These are phyloP conservation scores for Volvox africanus DNA, from an alignment of 139 green algal genomes.

Conservation along the genomic window DNA sequence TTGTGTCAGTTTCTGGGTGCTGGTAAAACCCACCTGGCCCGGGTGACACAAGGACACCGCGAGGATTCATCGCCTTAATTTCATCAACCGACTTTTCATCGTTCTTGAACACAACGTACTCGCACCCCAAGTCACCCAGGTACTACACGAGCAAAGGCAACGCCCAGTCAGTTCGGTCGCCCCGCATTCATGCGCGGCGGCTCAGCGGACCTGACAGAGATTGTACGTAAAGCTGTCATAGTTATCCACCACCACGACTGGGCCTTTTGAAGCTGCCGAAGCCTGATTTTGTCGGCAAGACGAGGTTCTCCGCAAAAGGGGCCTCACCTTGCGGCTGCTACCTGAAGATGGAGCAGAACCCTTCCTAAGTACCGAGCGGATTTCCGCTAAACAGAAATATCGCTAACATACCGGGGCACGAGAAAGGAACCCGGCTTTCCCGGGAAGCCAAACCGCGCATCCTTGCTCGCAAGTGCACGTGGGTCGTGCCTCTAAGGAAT, in stretches of 20 bases:
- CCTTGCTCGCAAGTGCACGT: not conserved
- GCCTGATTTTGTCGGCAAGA: not conserved
- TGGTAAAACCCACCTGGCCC: conserved; percentile 82
- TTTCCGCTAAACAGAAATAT: not conserved
- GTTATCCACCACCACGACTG: conserved; percentile 97
- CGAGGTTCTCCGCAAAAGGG: not conserved
- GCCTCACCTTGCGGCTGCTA: not conserved
- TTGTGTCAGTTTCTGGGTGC: no score
- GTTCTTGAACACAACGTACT: conserved; percentile 96
- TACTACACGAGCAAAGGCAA: conserved; percentile 80
- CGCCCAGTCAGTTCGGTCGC: not conserved
- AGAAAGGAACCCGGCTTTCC: not conserved
- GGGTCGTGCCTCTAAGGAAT: not conserved
- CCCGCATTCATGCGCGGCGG: not conserved
- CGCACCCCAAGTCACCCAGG: conserved; percentile 89
- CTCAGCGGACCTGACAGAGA: conserved; percentile 86
- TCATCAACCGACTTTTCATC: conserved; percentile 95
- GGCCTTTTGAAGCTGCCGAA: conserved; percentile 57
- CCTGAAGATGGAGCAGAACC: not conserved
- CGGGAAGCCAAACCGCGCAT: conserved; percentile 17
- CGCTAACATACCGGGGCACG: not conserved
- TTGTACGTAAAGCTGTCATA: conserved; percentile 99
- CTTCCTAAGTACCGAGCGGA: not conserved
- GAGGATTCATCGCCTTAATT: conserved; percentile 87
- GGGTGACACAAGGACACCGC: conserved; percentile 94